Conservation (phyloP, 441 rosid species). For the Flueggea neowawraea region DNA sequence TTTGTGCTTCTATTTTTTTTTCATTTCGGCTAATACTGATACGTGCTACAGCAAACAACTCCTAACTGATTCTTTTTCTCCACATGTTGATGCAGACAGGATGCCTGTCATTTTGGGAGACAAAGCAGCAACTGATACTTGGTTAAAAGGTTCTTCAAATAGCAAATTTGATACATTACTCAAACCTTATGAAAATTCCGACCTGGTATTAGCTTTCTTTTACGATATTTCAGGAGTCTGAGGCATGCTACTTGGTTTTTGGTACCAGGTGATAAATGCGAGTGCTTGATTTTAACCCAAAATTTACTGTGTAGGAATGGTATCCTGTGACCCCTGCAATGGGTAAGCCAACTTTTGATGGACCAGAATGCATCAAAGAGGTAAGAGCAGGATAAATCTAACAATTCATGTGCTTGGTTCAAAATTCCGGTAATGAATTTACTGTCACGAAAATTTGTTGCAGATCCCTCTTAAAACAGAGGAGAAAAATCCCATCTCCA, state of each 20-base stretch:
- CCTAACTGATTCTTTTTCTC: conserved; percentile 1
- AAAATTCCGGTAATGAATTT: no score
- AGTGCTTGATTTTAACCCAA: not conserved
- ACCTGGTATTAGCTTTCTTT: conserved; percentile 52
- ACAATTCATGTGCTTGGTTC: no score
- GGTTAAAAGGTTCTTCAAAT: conserved; percentile 55
- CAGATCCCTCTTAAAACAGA: conserved; percentile 57
- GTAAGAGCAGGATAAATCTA: conserved; percentile 22
- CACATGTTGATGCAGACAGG: conserved; percentile 43
- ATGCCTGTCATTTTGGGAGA: conserved; percentile 86
- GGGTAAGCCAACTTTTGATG: conserved; percentile 70
- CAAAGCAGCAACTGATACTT: conserved; percentile 56
- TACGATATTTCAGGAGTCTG: no score
- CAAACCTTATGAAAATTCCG: conserved; percentile 61
- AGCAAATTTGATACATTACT: conserved; percentile 44
- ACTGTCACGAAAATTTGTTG: conserved; percentile 7
- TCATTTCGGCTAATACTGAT: no score
- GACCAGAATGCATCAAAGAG: conserved; percentile 83
- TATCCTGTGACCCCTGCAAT: conserved; percentile 79
- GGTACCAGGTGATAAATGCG: no score
- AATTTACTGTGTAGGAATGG: conserved; percentile 52
- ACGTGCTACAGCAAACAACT: not conserved
- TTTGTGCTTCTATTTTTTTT: no score
- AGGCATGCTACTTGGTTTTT: no score
- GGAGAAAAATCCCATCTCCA: conserved; percentile 57